phyloP scores from a whole-genome alignment of 345 rosid species.

The Eucalyptus victrix region DNA sequence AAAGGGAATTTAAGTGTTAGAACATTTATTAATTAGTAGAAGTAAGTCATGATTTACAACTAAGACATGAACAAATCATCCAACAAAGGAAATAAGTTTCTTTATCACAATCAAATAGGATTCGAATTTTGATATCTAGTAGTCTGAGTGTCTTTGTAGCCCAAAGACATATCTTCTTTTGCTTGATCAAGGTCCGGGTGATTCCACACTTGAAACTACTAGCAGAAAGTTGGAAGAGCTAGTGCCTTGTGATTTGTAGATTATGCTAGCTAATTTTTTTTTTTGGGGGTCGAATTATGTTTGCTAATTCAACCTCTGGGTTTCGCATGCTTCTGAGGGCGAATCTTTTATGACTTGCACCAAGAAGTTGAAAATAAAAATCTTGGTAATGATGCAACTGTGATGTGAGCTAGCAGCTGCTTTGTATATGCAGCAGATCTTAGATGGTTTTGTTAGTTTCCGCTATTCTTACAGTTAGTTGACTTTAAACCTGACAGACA shows the following conservation, averaged over 20 bases:
- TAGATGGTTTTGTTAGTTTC: neutral
- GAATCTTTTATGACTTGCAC: neutral
- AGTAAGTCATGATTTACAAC: neutral
- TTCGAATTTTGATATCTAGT: neutral
- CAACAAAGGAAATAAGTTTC: neutral
- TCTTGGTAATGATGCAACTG: neutral
- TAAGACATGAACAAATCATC: neutral
- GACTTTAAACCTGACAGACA: slow-evolving; percentile 29
- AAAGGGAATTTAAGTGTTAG: neutral
- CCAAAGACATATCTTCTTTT: neutral
- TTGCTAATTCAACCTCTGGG: neutral
- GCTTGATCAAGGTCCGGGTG: neutral
- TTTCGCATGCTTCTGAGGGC: neutral
- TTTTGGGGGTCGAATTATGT: too few relatives aligned
- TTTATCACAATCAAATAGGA: neutral
- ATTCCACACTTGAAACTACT: neutral
- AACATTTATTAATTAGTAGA: neutral
- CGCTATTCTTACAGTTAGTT: neutral
- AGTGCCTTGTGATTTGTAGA: neutral
- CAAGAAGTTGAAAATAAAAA: neutral
- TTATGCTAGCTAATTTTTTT: neutral
- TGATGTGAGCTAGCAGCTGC: neutral
- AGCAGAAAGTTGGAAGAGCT: neutral
- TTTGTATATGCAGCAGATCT: neutral
- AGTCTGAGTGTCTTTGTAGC: neutral